Evolutionary conservation across 2,329 filamentous ascomycete genomes (phyloP).

Genomic region (Colletotrichum lentis): DNA sequence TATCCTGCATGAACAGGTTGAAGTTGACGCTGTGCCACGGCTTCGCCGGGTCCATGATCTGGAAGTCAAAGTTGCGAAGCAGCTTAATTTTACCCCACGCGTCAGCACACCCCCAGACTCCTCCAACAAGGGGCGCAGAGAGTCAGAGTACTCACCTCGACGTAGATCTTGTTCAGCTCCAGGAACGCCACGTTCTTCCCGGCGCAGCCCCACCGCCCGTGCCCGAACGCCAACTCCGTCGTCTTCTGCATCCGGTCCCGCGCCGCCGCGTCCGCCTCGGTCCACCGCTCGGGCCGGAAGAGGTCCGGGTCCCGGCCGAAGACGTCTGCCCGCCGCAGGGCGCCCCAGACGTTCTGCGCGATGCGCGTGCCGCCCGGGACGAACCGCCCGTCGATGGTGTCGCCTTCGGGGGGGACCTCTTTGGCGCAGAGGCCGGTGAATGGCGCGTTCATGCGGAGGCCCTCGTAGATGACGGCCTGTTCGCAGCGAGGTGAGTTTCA

Average conservation of each 20-base stretch:
- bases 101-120: background rate
- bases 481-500: constrained; percentile 43
- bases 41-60: constrained; percentile 42
- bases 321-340: constrained; percentile 49
- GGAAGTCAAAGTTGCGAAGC: constrained; percentile 43
- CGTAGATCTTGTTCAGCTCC: constrained; percentile 54
- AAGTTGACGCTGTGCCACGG: constrained; percentile 46
- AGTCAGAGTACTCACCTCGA: no score
- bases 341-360: constrained; percentile 50
- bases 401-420: constrained; percentile 43
- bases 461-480: constrained; percentile 54
- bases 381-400: constrained; percentile 42
- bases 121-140: no score
- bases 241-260: constrained; percentile 40
- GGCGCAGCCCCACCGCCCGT: constrained; percentile 44
- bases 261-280: constrained; percentile 47
- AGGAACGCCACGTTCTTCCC: constrained; percentile 54
- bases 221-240: constrained; percentile 50
- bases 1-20: constrained; percentile 43
- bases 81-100: constrained; percentile 34
- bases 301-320: constrained; percentile 52
- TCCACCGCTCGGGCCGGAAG: constrained; percentile 60
- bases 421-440: constrained; percentile 44
- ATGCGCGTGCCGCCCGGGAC: constrained; percentile 46
- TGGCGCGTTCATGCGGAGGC: constrained; percentile 52